Evolutionary conservation across 371 early-diverging fungal genomes (phyloP), one percentile per base, ranked within the genome.

Genomic region (Catenaria anguillulae): DNA sequence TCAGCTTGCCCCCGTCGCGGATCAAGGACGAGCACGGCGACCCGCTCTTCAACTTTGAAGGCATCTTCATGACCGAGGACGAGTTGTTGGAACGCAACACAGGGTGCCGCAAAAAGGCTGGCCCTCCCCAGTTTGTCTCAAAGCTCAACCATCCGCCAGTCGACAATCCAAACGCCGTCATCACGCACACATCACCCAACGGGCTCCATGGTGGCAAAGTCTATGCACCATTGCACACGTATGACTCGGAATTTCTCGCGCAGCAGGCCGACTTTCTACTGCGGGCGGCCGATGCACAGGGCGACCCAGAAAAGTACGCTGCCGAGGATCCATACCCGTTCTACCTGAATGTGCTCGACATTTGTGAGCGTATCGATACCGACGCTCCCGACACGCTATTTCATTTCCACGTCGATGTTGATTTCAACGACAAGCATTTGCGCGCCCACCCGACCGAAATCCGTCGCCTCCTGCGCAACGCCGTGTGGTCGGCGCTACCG

Each of bases 181-280:
- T 46, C 46, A 23, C 46, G 46, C 46, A 46, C 46, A 46, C 46
- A 24, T 46, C 46, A 24, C 46, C 24, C 46, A 46, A 46, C 46
- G 46, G 46, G n/a, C 46, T 46, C n/a, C 46, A 46, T 24, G 46
- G 46, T 24, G 46, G 46, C 46, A 46, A 46, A 10, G 46, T 46
- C 23, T 46, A 46, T 24, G 46, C 46, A 24, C 23, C 17, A 21
- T 23, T 46, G 19, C 8, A 23, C 4, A 46, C 46, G n/a, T 46
- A 46, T 5, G 46, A 46, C 46, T 8, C 2, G n/a, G 24, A 46
- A 17, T 46, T 46, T 17, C 8, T 46, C n/a, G n/a, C 1, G 4
- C 23, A 46, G 23, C 46, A n/a, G n/a, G 46, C 46, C 4, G n/a
- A 46, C 46, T 46, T 46, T 46, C n/a, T 46, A 46, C 46, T 24